Conservation (phyloP, 75 land plant genomes). For the Cunninghamia lanceolata region DNA sequence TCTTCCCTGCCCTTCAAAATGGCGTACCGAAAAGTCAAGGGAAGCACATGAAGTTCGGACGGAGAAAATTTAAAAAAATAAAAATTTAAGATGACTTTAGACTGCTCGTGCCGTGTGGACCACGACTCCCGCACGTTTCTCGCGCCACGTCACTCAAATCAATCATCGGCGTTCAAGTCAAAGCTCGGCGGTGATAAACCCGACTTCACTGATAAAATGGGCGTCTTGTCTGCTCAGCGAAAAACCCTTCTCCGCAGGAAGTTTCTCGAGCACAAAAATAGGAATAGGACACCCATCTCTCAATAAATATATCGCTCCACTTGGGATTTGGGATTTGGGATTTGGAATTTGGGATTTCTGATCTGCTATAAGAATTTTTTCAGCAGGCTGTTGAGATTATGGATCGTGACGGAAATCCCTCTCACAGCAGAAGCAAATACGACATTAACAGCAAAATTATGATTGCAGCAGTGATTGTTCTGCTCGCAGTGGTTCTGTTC, state of each 20-base stretch:
- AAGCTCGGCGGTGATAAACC: background rate
- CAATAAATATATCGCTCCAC: no score
- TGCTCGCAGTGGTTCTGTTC: slow-evolving; percentile 31
- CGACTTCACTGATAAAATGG: background rate
- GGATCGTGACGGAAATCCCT: background rate
- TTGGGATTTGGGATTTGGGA: background rate
- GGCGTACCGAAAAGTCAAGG: background rate
- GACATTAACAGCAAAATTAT: slow-evolving; percentile 26
- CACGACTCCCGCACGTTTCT: background rate
- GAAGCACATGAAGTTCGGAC: background rate
- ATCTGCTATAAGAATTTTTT: background rate
- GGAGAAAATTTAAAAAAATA: background rate
- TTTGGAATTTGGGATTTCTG: background rate
- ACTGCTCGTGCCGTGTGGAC: background rate
- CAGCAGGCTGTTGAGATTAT: background rate
- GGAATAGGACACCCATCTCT: background rate
- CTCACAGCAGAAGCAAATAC: background rate
- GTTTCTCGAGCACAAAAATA: background rate
- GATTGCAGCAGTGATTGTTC: slow-evolving; percentile 34
- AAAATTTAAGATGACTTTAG: background rate
- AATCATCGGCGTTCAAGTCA: background rate
- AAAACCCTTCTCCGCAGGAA: background rate
- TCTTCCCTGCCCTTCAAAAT: background rate
- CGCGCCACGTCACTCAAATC: background rate
- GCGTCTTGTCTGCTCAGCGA: background rate